Base-by-base conservation (phyloP, 2,329 filamentous ascomycete genomes). In the Talaromyces sp. region DNA sequence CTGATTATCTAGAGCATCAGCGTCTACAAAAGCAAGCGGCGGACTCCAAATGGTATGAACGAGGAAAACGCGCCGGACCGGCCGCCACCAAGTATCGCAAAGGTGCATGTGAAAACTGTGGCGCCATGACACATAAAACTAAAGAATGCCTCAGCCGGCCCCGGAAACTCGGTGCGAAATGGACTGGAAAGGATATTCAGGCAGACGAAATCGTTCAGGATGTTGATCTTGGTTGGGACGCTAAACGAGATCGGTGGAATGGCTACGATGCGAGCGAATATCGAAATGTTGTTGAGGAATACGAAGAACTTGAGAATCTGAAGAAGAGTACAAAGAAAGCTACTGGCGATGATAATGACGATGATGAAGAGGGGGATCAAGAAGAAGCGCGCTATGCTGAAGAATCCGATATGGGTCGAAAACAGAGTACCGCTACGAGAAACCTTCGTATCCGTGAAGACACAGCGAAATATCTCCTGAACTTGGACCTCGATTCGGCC, bases 101-200 rank as follows among this genome's bases (percentile, higher is more conserved):
- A 78, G 94, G 95, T 69, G 93, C 94, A 55, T 99, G 94, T 77
- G 93, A 97, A 75, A 99, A 99, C 76, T 99, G 94, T 77, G 94
- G 94, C 67, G 88, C 91, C 59, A 95, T 97, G 89, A 91, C 89
- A 63, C 94, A 99, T 77, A 96, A 96, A 76, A 88, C 86, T 54
- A 96, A 96, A 70, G 93, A 97, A 69, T 99, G 94, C 70, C 77
- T 99, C 53, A 91, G 88, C 68, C 84, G 94, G 56, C 94, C 92
- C 31, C 84, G 94, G 60, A 95, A 95, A 53, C 86, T 88, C 58
- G 93, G 94, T 62, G 94, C 94, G 10, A 91, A 88, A 70, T 97
- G 89, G 85, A 96, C 92, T 0, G 94, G 94, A 21, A 88, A 85
- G 68, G 88, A 97, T 70, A 99, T 99, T 56, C 88, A 96, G 70